A percentile compares a stretch with the other conserved stretches of the same genome.
These are phyloP conservation scores for Punica granatum DNA, from an alignment of 345 rosid species.

Conservation along the genomic window DNA sequence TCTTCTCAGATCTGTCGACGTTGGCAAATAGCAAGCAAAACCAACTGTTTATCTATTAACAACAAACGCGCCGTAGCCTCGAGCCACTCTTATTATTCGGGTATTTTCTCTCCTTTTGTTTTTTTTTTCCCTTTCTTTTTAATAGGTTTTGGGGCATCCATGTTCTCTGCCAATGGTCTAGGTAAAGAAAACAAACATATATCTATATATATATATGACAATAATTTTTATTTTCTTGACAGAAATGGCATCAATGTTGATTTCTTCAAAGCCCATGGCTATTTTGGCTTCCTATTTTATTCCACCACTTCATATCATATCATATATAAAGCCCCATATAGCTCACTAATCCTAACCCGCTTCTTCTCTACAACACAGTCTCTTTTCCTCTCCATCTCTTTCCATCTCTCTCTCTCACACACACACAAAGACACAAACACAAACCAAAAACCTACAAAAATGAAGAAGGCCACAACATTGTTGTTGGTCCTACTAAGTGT, in stretches of 20 bases:
- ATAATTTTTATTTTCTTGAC: not conserved
- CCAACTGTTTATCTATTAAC: no score
- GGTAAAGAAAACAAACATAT: no score
- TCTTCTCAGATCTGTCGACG: no score
- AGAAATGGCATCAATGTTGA: slow-evolving; percentile 6
- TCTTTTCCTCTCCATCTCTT: not conserved
- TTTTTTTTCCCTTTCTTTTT: no score
- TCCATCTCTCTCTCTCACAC: slow-evolving; percentile 4
- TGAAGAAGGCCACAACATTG: slow-evolving; percentile 9
- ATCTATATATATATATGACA: no score
- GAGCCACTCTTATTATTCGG: no score
- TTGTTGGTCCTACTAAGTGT: not conserved
- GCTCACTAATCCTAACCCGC: not conserved
- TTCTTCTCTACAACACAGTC: not conserved
- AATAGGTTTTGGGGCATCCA: no score
- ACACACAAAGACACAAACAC: not conserved
- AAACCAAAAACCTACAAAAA: not conserved
- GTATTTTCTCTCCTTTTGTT: no score
- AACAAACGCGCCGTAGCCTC: no score
- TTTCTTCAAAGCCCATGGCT: slow-evolving; percentile 11
- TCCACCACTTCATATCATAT: not conserved
- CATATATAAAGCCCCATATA: not conserved
- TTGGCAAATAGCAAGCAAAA: no score
- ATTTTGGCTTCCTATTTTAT: no score
- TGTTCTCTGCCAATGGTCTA: no score